Evolutionary conservation across 352 stramenopile genomes (phyloP).

Genomic region (Globisporangium cederbergense): DNA sequence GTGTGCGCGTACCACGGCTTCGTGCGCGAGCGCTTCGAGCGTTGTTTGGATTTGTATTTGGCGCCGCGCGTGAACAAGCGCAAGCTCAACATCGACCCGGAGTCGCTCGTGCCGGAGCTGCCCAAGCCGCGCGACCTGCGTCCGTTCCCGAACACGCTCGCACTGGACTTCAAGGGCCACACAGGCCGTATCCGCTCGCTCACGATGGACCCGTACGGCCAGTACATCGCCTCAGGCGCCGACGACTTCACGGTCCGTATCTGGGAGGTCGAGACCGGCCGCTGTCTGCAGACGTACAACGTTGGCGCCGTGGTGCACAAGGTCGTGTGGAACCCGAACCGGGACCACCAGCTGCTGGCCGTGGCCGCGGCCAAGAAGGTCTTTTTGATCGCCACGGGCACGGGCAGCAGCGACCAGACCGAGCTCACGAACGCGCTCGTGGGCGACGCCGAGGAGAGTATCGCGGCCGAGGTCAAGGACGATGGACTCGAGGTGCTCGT

Average conservation of each 20-base stretch:
- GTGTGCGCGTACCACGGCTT: slow-evolving; percentile 96
- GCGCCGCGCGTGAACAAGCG: slow-evolving; percentile 95
- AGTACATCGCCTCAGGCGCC: slow-evolving; percentile 95
- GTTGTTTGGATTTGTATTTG: slow-evolving; percentile 99
- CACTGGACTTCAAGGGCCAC: slow-evolving; percentile 87
- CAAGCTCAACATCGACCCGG: slow-evolving; percentile 98
- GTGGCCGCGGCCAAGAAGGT: slow-evolving; percentile 90
- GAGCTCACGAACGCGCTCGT: slow-evolving; percentile 95
- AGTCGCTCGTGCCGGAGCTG: slow-evolving; percentile 94
- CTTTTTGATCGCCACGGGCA: slow-evolving; percentile 93
- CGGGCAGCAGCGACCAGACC: slow-evolving; percentile 89
- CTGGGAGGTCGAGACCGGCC: slow-evolving; percentile 96
- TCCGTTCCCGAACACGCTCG: slow-evolving; percentile 96
- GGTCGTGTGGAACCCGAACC: slow-evolving; percentile 97
- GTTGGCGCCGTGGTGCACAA: slow-evolving; percentile 88
- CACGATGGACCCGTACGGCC: slow-evolving; percentile 93
- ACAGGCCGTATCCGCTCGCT: slow-evolving; percentile 91
- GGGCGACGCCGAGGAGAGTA: slow-evolving; percentile 73
- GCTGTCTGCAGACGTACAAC: slow-evolving; percentile 91
- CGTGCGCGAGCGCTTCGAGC: slow-evolving; percentile 98
- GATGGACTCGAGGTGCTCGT: slow-evolving; percentile 44
- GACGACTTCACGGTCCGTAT: slow-evolving; percentile 95
- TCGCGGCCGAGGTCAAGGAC: slow-evolving; percentile 49
- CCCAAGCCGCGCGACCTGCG: slow-evolving; percentile 96
- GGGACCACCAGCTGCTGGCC: slow-evolving; percentile 93